phyloP scores from a whole-genome alignment of 306 rosid genomes.

The Cyclanthera cordifolia region DNA sequence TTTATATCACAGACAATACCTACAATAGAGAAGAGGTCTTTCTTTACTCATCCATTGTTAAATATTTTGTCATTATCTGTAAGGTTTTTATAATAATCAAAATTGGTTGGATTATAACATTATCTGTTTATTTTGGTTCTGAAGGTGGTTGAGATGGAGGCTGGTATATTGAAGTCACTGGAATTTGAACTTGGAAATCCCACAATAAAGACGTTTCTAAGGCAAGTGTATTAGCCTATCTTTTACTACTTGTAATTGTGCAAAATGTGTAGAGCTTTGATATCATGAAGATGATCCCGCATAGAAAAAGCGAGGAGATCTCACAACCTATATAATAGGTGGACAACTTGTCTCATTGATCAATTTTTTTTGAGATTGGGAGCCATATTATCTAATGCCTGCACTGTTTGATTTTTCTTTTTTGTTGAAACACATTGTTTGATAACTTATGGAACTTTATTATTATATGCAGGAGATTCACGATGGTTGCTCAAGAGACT shows the following conservation, averaged over 20 bases:
- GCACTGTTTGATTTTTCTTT: too few relatives aligned
- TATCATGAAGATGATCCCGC: too few relatives aligned
- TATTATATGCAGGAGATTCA: slow-evolving; percentile 47
- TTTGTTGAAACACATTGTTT: too few relatives aligned
- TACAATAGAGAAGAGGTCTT: slow-evolving; percentile 65
- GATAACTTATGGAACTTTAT: background rate
- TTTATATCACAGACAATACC: slow-evolving; percentile 65
- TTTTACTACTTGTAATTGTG: background rate
- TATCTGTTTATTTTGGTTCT: background rate
- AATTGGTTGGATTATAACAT: background rate
- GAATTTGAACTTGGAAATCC: slow-evolving; percentile 86
- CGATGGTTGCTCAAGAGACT: slow-evolving; percentile 34
- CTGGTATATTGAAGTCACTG: slow-evolving; percentile 53
- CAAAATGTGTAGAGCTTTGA: background rate
- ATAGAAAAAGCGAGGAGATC: too few relatives aligned
- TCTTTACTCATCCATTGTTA: background rate
- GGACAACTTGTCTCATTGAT: too few relatives aligned
- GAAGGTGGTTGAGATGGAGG: slow-evolving; percentile 76
- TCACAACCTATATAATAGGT: too few relatives aligned
- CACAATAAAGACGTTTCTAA: slow-evolving; percentile 55
- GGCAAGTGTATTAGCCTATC: slow-evolving; percentile 24
- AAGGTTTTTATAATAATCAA: background rate
- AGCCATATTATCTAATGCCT: too few relatives aligned
- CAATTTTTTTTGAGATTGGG: too few relatives aligned
- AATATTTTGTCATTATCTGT: background rate